Evolutionary conservation across 768 basidiomycete species (phyloP).

Genomic region (Boletus pseudopeckii): DNA sequence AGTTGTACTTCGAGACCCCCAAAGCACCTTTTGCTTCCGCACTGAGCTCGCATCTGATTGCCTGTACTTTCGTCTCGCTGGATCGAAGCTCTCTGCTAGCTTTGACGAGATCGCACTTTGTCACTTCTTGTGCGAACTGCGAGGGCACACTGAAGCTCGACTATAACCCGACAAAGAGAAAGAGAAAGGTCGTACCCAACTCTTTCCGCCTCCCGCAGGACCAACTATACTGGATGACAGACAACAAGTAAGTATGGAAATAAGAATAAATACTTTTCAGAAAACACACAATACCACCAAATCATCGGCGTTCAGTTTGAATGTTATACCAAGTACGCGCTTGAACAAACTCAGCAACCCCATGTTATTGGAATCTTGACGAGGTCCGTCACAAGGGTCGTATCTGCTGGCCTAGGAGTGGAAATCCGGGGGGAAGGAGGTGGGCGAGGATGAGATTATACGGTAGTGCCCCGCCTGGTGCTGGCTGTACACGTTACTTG

Average conservation of each 20-base stretch:
- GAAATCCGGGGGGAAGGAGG: too few relatives aligned
- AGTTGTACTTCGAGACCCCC: neutral
- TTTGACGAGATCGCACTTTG: neutral
- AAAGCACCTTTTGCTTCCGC: neutral
- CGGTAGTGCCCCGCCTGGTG: neutral
- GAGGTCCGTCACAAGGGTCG: neutral
- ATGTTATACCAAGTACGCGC: neutral
- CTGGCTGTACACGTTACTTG: neutral
- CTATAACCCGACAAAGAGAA: too few relatives aligned
- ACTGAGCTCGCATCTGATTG: slow-evolving; percentile 10
- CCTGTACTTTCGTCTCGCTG: neutral
- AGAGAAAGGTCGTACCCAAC: slow-evolving; percentile 6
- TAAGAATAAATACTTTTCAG: too few relatives aligned
- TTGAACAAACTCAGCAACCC: neutral
- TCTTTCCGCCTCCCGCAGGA: slow-evolving; percentile 21
- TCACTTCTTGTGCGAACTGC: slow-evolving; percentile 11
- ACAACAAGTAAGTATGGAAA: neutral
- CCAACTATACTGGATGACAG: slow-evolving; percentile 11
- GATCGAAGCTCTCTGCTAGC: neutral
- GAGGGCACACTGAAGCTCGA: neutral
- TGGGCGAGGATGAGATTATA: neutral
- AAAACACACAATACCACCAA: slow-evolving; percentile 20
- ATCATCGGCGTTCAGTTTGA: slow-evolving; percentile 5
- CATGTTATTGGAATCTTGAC: neutral
- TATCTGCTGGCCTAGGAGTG: neutral